These are phyloP conservation scores for Amylocystis lapponica DNA, from an alignment of 768 basidiomycete species.

Conservation along the genomic window DNA sequence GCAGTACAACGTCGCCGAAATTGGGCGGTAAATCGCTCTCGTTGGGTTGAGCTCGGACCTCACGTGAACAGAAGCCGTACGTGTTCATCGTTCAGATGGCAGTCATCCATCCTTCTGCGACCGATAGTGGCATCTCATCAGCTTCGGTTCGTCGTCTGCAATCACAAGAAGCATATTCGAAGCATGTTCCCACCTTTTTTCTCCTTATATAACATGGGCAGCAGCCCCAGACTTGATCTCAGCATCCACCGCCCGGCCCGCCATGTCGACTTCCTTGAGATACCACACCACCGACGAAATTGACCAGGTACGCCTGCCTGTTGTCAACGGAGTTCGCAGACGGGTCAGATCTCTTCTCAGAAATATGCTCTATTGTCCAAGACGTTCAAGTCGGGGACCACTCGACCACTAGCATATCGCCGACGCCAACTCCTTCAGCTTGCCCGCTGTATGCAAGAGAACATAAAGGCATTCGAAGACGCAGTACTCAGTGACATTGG, in stretches of 20 bases:
- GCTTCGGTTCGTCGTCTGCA: too few relatives aligned
- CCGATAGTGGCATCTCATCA: too few relatives aligned
- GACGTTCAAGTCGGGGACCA: slow-evolving; percentile 46
- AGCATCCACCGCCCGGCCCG: background rate
- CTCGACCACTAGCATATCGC: slow-evolving; percentile 53
- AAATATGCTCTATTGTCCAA: slow-evolving; percentile 33
- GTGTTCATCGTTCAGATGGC: too few relatives aligned
- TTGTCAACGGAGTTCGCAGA: background rate
- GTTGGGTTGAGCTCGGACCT: too few relatives aligned
- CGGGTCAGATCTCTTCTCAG: slow-evolving; percentile 12
- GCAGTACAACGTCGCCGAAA: too few relatives aligned
- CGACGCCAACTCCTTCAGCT: slow-evolving; percentile 60
- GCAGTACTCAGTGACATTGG: slow-evolving; percentile 31
- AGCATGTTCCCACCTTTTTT: too few relatives aligned
- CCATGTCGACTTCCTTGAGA: background rate
- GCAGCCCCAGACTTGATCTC: too few relatives aligned
- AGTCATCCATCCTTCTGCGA: too few relatives aligned
- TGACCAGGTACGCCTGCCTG: slow-evolving; percentile 1
- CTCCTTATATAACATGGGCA: too few relatives aligned
- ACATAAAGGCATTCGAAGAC: slow-evolving; percentile 44
- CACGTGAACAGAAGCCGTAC: too few relatives aligned
- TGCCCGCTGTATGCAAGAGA: slow-evolving; percentile 57
- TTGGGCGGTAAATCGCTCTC: too few relatives aligned
- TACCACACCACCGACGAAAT: slow-evolving; percentile 4
- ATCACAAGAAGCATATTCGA: too few relatives aligned